These are phyloP conservation scores for Fraxinus greggii DNA, from an alignment of 305 asterid genomes.

Conservation along the genomic window DNA sequence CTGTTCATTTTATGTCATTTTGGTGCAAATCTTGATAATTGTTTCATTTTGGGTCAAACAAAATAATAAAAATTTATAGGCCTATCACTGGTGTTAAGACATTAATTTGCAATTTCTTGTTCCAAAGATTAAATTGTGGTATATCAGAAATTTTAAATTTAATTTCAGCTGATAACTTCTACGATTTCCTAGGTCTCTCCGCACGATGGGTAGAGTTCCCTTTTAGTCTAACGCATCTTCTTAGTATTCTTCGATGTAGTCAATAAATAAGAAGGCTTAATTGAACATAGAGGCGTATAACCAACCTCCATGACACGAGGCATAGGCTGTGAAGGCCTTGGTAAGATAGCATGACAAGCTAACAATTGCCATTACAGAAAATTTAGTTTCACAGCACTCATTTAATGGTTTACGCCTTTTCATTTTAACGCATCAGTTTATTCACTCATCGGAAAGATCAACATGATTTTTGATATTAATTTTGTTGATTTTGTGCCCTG, in stretches of 20 bases:
- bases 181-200: not conserved
- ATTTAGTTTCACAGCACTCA: not conserved
- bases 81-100: not conserved
- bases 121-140: not conserved
- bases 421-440: not conserved
- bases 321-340: not conserved
- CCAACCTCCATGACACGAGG: not conserved
- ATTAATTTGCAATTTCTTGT: not conserved
- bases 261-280: not conserved
- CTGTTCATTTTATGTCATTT: not conserved
- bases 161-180: not conserved
- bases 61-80: not conserved
- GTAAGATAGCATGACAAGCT: not conserved
- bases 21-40: conserved; percentile 15
- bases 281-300: not conserved
- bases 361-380: not conserved
- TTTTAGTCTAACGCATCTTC: not conserved
- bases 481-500: not conserved
- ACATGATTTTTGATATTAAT: not conserved
- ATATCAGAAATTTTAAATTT: not conserved
- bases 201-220: not conserved
- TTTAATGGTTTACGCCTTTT: not conserved
- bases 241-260: not conserved
- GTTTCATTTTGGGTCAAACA: not conserved
- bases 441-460: not conserved